A percentile compares a stretch with the other conserved stretches of the same genome.
phyloP scores from a whole-genome alignment of 768 basidiomycete species.

The Leccinum pellstonianum region DNA sequence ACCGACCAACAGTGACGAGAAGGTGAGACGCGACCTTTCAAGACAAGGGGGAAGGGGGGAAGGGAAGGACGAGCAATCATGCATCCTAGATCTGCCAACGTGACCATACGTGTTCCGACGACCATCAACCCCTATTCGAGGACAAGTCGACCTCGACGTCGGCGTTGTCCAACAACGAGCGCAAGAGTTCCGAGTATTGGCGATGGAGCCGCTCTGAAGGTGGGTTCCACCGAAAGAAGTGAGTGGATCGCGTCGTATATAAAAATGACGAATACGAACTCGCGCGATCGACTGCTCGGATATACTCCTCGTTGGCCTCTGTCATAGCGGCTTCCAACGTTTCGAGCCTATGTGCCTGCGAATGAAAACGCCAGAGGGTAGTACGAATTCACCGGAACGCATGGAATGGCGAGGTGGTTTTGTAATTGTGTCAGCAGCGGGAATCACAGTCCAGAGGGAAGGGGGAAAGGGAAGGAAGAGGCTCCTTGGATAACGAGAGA shows the following conservation, averaged over 20 bases:
- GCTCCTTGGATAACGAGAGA: neutral
- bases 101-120: too few relatives aligned
- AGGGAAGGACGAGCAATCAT: too few relatives aligned
- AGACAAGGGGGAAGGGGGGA: too few relatives aligned
- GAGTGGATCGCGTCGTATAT: neutral
- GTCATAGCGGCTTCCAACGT: conserved; percentile 69
- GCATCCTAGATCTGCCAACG: neutral
- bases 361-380: neutral
- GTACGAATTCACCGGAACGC: neutral
- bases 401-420: neutral
- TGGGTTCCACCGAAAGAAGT: neutral
- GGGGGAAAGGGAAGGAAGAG: neutral
- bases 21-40: neutral
- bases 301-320: conserved; percentile 73
- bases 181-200: conserved; percentile 59
- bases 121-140: neutral
- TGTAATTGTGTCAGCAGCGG: neutral
- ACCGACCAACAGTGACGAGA: neutral
- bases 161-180: conserved; percentile 54
- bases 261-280: conserved; percentile 50
- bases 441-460: neutral
- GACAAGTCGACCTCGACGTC: conserved; percentile 36
- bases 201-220: conserved; percentile 53
- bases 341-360: conserved; percentile 64
- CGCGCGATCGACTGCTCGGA: conserved; percentile 66